These are phyloP conservation scores for Chlorella sp. DNA, from an alignment of 139 green algal genomes.

Conservation along the genomic window DNA sequence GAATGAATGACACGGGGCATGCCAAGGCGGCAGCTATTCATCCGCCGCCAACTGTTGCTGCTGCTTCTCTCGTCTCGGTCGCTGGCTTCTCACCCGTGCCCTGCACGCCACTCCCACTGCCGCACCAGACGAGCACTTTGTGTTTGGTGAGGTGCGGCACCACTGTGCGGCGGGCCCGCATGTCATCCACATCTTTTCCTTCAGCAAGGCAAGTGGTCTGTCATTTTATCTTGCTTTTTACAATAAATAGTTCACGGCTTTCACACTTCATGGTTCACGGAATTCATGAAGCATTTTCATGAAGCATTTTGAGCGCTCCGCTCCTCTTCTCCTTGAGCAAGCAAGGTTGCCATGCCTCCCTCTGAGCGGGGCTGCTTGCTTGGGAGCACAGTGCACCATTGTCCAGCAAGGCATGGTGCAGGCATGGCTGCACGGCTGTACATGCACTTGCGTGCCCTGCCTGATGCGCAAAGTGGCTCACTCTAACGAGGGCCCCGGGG, in stretches of 20 bases:
- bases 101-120: not conserved
- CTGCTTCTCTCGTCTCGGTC: too few relatives aligned
- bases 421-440: not conserved
- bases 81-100: not conserved
- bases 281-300: too few relatives aligned
- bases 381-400: too few relatives aligned
- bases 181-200: slow-evolving; percentile 88
- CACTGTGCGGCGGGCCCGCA: slow-evolving; percentile 65
- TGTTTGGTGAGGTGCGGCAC: slow-evolving; percentile 66
- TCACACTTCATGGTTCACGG: not conserved
- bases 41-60: too few relatives aligned
- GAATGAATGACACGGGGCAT: too few relatives aligned
- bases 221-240: not conserved
- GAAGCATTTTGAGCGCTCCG: not conserved
- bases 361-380: too few relatives aligned
- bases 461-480: too few relatives aligned
- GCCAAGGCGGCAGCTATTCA: too few relatives aligned
- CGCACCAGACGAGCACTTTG: slow-evolving; percentile 86
- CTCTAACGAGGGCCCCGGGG: too few relatives aligned
- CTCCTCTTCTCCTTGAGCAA: not conserved
- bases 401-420: not conserved
- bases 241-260: not conserved
- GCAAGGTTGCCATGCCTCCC: too few relatives aligned
- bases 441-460: too few relatives aligned
- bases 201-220: slow-evolving; percentile 73